Evolutionary conservation across 164 flowering plant species (phyloP), one percentile per base, ranked within the genome.

Genomic region (Liquidambar formosana): DNA sequence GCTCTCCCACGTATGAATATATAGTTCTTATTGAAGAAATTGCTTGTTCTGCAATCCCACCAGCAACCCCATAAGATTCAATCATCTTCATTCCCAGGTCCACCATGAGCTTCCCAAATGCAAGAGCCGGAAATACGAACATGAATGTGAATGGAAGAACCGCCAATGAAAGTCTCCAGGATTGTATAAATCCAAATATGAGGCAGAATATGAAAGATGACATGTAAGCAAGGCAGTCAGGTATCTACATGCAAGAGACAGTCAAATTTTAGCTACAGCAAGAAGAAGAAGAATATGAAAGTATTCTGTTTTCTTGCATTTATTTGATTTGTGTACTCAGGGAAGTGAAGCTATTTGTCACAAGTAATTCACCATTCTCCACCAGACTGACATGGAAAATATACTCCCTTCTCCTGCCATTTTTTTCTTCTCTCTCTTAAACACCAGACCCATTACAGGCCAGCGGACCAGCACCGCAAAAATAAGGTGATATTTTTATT

Each of bases 21-120:
- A 85, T 85, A 4, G 84, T 85, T 72, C 86, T 73, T 46, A 85
- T 80, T 5, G 84, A 81, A 62, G 89, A 83, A 48, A 85, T 75
- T 16, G 89, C 87, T 70, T 85, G 89, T 69, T 85, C 87, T 56
- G 83, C 89, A 19, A 85, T 73, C 45, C 79, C 81, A 51, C 83
- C 83, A n/a, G 81, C 83, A 23, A 75, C 67, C 2, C 71, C 79
- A 54, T 80, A 80, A 16, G 81, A 59, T 53, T 69, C 79, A 23
- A 75, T 63, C 75, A 51, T 70, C 73, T 77, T 80, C 79, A 77
- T 75, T 51, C 28, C 67, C n/a, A 75, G 38, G 46, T 70, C 75
- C 76, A 77, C 66, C 77, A 77, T 66, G 33, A 75, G 53, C 48
- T 68, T 73, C 44, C 83, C 81, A 22, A 77, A 80, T 13, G 73